Base-by-base conservation (phyloP, 2,329 filamentous ascomycete genomes). In the Venturia carpophila region DNA sequence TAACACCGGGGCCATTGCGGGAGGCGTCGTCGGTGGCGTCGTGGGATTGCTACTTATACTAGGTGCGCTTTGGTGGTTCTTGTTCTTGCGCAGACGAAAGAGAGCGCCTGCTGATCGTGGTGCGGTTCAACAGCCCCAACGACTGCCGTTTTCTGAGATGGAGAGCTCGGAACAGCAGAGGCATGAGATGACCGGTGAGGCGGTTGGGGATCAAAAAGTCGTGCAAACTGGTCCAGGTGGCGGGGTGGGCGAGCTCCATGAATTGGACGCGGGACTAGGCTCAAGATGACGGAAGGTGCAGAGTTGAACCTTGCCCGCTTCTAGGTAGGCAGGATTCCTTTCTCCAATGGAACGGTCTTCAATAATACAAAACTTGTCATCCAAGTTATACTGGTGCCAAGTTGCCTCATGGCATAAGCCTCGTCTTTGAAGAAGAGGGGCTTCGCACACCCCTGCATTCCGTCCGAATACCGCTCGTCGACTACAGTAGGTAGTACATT, bases 21-120 rank as follows among this genome's bases (percentile, higher is more conserved):
- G 52, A 27, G 52, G 52, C 19, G 30, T 58, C 52, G 30, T 58
- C 6, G 52, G 52, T 10, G 52, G 52, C 7, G 24, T 58, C 15
- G 52, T 17, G n/a, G 52, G 52, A 7, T 15, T 58, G 24, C 17
- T 58, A 37, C 52, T 58, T 37, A 58, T 58, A 58, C 15, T 58
- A 58, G 52, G 52, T 58, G 52, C 27, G 52, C 27, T 58, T 10
- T 58, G 52, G 52, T 34, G 11, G 9, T 58, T 58, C 15, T 3
- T 58, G 9, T 58, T 58, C 15, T 3, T 58, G 17, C 11, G 15
- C 1, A 37, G 30, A 58, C 27, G 52, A 15, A 58, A 58, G 52
- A 58, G 52, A 10, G 27, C 13, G 15, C 15, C 3, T 17, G 30
- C 27, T 58, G 52, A 34, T 21, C 11, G 15, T 3, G 27, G 9